Conservation (phyloP, 768 basidiomycete genomes). For the Scleroderma citrinum region DNA sequence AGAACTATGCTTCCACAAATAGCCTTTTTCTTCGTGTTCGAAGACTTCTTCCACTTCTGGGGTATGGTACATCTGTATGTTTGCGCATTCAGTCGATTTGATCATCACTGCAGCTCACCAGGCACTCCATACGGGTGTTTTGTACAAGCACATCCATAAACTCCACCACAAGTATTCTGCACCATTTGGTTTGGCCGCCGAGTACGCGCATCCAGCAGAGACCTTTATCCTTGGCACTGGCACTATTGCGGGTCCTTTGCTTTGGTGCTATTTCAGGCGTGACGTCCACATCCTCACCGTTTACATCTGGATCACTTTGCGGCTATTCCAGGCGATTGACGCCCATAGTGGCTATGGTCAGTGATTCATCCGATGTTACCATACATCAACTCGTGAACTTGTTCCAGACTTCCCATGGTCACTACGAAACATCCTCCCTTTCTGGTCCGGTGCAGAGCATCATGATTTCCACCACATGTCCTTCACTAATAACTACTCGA, state of each 20-base stretch:
- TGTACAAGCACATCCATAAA: slow-evolving; percentile 95
- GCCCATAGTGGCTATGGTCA: slow-evolving; percentile 93
- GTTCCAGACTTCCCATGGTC: slow-evolving; percentile 93
- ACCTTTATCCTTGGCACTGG: slow-evolving; percentile 92
- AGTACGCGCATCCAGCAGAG: slow-evolving; percentile 97
- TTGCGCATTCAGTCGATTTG: not conserved
- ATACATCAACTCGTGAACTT: not conserved
- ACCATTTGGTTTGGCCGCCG: slow-evolving; percentile 94
- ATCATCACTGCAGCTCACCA: slow-evolving; percentile 63
- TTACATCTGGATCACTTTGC: slow-evolving; percentile 88
- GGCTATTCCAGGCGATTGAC: slow-evolving; percentile 96
- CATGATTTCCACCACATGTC: slow-evolving; percentile 99
- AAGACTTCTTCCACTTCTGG: slow-evolving; percentile 93
- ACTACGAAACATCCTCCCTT: slow-evolving; percentile 82
- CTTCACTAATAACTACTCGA: slow-evolving; percentile 90
- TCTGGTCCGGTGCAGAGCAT: slow-evolving; percentile 97
- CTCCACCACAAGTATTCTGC: slow-evolving; percentile 97
- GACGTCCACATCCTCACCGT: slow-evolving; percentile 87
- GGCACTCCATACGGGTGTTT: slow-evolving; percentile 73
- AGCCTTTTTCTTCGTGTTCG: slow-evolving; percentile 88
- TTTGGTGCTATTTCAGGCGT: slow-evolving; percentile 73
- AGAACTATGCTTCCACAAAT: slow-evolving; percentile 70
- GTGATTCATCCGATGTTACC: slow-evolving; percentile 16
- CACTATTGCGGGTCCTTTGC: slow-evolving; percentile 81
- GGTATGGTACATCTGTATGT: slow-evolving; percentile 35